Percentiles rank a stretch among this genome's conserved stretches.
Evolutionary conservation across 768 basidiomycete genomes (phyloP).

Genomic region (Leccinum uliginosum): DNA sequence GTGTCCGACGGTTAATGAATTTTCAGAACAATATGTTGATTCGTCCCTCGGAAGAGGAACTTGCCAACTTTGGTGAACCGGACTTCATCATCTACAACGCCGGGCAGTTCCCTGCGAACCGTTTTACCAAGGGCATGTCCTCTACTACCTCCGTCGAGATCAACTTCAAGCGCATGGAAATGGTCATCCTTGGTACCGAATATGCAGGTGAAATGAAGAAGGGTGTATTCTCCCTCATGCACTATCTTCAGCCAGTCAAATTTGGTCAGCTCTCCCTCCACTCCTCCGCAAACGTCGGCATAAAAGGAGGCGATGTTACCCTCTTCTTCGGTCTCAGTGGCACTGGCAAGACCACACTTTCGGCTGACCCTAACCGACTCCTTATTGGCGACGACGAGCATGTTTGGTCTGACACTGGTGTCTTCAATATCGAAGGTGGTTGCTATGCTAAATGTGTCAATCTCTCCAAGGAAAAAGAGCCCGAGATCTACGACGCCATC

Average conservation of each 20-base stretch:
- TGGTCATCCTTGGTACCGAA: constrained; percentile 99
- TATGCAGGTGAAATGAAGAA: constrained; percentile 99
- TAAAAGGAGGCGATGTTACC: constrained; percentile 84
- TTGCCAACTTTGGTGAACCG: constrained; percentile 91
- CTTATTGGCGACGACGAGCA: constrained; percentile 99
- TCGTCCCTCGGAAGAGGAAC: constrained; percentile 92
- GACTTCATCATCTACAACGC: constrained; percentile 99
- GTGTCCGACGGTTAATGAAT: constrained; percentile 3
- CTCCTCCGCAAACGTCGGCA: constrained; percentile 96
- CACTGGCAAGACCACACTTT: constrained; percentile 98
- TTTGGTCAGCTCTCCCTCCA: constrained; percentile 97
- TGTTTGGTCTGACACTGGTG: constrained; percentile 98
- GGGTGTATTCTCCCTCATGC: constrained; percentile 99
- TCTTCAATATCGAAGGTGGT: constrained; percentile 99
- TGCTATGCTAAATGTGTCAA: constrained; percentile 99
- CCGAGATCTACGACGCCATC: constrained; percentile 96
- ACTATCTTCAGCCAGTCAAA: constrained; percentile 98
- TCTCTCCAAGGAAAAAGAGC: constrained; percentile 95
- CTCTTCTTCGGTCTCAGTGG: constrained; percentile 99
- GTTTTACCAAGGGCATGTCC: constrained; percentile 99
- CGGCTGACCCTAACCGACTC: constrained; percentile 89
- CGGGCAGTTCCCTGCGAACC: constrained; percentile 99
- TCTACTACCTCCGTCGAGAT: constrained; percentile 98
- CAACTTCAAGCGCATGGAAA: constrained; percentile 99
- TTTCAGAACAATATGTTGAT: constrained; percentile 97